A percentile compares a stretch with the other conserved stretches of the same genome.
phyloP scores from a whole-genome alignment of 345 rosid species.

The Microcos paniculata region DNA sequence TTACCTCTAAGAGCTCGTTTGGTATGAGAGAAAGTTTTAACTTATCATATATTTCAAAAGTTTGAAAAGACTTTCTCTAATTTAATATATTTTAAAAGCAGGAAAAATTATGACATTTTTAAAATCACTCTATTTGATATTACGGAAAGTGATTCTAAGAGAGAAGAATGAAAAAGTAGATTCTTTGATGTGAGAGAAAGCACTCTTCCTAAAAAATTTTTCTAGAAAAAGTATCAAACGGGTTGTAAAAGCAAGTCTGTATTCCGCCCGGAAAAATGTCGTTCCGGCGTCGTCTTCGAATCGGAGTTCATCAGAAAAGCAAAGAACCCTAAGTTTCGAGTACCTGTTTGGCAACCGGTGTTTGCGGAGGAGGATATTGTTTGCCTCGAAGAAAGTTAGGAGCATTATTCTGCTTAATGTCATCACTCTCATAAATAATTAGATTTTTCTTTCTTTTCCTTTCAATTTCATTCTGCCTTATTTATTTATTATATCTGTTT shows the following conservation, averaged over 20 bases:
- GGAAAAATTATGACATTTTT: no score
- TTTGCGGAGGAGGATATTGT: slow-evolving; percentile 41
- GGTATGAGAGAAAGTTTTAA: no score
- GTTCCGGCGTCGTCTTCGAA: slow-evolving; percentile 1
- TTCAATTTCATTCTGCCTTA: background rate
- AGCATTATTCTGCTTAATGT: slow-evolving; percentile 55
- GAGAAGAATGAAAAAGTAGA: no score
- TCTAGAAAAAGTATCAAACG: no score
- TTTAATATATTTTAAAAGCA: no score
- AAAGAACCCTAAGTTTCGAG: slow-evolving; percentile 16
- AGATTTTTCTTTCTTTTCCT: slow-evolving; percentile 10
- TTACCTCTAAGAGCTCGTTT: no score
- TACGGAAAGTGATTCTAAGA: no score
- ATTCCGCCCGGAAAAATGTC: slow-evolving; percentile 13
- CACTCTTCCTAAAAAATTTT: no score
- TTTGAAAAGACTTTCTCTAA: no score
- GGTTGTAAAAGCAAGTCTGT: background rate
- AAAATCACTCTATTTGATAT: no score
- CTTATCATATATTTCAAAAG: no score
- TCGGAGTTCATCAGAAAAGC: background rate
- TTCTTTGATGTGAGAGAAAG: no score
- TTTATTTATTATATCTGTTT: background rate
- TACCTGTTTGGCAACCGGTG: slow-evolving; percentile 36
- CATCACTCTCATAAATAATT: slow-evolving; percentile 49
- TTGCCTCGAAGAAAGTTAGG: slow-evolving; percentile 44